phyloP scores from a whole-genome alignment of 2,329 filamentous ascomycete genomes.

The Acrodontium crateriforme region DNA sequence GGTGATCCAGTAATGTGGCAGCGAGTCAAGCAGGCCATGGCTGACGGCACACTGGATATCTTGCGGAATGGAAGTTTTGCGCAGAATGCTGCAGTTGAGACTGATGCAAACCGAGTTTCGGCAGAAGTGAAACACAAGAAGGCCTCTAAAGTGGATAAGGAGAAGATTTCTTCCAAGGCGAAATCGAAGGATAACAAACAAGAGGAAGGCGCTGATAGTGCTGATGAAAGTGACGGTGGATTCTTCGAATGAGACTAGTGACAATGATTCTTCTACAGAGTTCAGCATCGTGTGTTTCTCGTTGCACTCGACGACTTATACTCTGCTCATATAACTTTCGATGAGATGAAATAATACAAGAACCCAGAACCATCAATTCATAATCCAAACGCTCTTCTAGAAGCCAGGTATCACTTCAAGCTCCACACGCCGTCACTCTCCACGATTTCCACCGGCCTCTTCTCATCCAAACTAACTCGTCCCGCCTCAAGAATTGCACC shows the following conservation, averaged over 20 bases:
- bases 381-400: too few species aligned
- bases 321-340: too few species aligned
- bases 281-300: too few species aligned
- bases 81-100: constrained; percentile 1
- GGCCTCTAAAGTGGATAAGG: not conserved
- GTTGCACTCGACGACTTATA: too few species aligned
- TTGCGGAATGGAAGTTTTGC: constrained; percentile 40
- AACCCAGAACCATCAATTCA: too few species aligned
- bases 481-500: constrained; percentile 87
- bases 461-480: constrained; percentile 70
- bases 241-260: constrained; percentile 27
- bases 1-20: constrained; percentile 51
- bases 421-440: constrained; percentile 54
- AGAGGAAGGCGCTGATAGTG: constrained; percentile 13
- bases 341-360: too few species aligned
- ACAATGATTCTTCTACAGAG: too few species aligned
- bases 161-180: constrained; percentile 1
- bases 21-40: constrained; percentile 50
- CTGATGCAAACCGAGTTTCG: constrained; percentile 3
- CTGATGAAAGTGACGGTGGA: constrained; percentile 22
- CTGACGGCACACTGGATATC: constrained; percentile 40
- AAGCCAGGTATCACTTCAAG: constrained; percentile 45
- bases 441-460: constrained; percentile 60
- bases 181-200: constrained; percentile 5
- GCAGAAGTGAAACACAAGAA: constrained; percentile 1